phyloP scores from a whole-genome alignment of 176 grass and related monocot genomes.

The Musa beccarii region DNA sequence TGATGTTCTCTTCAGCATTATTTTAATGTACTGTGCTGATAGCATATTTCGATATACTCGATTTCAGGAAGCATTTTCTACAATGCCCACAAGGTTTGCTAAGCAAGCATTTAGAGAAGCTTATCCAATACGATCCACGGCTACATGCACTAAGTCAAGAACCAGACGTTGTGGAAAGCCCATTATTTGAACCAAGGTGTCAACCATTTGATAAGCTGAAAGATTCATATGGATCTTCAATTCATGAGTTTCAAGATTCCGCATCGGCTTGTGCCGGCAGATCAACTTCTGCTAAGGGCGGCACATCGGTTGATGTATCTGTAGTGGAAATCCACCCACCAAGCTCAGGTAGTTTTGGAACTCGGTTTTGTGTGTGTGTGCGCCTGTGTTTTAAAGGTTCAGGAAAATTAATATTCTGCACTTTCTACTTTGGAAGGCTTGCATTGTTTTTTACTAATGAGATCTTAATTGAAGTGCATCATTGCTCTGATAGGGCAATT shows the following conservation, averaged over 20 bases:
- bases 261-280: neutral
- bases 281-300: neutral
- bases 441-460: neutral
- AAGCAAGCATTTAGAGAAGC: constrained; percentile 5
- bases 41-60: neutral
- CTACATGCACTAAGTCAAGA: neutral
- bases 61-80: constrained; percentile 11
- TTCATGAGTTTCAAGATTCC: neutral
- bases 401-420: no score
- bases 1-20: neutral
- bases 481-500: neutral
- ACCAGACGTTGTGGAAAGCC: neutral
- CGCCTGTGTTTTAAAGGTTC: no score
- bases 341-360: neutral
- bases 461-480: neutral
- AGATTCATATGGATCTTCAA: neutral
- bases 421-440: neutral
- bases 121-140: constrained; percentile 6
- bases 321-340: neutral
- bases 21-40: neutral
- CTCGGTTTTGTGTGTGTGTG: neutral
- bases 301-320: neutral
- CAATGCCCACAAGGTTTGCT: constrained; percentile 9
- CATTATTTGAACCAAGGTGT: constrained; percentile 6
- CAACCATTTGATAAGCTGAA: constrained; percentile 1